These are phyloP conservation scores for Magnaporthiopsis rhizophila DNA, from an alignment of 2,329 filamentous ascomycete species.

Conservation along the genomic window DNA sequence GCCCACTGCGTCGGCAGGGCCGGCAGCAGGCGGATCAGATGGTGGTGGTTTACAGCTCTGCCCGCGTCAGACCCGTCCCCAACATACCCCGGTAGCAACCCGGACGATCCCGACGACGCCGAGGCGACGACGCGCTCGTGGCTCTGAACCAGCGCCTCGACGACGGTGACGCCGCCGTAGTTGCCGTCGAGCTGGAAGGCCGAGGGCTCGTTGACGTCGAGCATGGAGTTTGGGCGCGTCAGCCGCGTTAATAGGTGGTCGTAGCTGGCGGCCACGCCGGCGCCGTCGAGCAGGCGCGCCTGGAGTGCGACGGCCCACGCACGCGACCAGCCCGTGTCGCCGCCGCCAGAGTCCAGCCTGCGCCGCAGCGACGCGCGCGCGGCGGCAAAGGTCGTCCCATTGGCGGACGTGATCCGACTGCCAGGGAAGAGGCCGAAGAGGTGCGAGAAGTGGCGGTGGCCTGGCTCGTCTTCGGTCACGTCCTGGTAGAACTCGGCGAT, in stretches of 20 bases:
- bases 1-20: constrained; percentile 3
- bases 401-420: constrained; percentile 20
- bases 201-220: constrained; percentile 26
- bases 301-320: constrained; percentile 34
- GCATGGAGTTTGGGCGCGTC: constrained; percentile 5
- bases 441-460: constrained; percentile 33
- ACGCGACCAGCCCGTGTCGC: constrained; percentile 35
- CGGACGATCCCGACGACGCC: not conserved
- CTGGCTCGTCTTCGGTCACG: constrained; percentile 24
- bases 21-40: constrained; percentile 5
- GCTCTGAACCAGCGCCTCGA: constrained; percentile 3
- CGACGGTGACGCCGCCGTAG: constrained; percentile 27
- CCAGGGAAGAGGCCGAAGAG: constrained; percentile 32
- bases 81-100: too few relatives aligned
- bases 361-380: constrained; percentile 8
- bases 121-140: not conserved
- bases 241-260: constrained; percentile 13
- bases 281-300: constrained; percentile 27
- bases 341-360: constrained; percentile 17
- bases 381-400: not conserved
- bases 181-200: constrained; percentile 43
- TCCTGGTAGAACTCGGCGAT: constrained; percentile 13
- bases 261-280: constrained; percentile 26
- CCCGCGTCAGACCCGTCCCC: not conserved
- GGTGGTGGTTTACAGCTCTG: not conserved